These are phyloP conservation scores for Hypomontagnella submonticulosa DNA, from an alignment of 495 filamentous ascomycete genomes.

Conservation along the genomic window DNA sequence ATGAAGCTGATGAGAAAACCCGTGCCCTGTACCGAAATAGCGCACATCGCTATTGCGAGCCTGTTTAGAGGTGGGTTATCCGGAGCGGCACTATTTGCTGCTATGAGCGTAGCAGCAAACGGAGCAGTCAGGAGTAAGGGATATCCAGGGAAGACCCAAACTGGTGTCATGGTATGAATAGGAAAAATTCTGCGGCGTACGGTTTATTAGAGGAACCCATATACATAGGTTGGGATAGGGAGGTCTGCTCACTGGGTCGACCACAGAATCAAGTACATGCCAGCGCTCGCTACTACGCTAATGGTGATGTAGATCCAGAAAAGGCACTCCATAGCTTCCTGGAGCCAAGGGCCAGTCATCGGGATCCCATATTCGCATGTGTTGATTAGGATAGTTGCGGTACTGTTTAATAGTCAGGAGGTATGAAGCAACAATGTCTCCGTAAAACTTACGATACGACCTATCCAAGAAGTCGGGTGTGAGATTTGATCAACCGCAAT, in stretches of 20 bases:
- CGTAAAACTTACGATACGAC: slow-evolving; percentile 56
- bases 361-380: slow-evolving; percentile 80
- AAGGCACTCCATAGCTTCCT: slow-evolving; percentile 67
- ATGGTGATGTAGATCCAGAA: slow-evolving; percentile 80
- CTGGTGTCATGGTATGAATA: slow-evolving; percentile 86
- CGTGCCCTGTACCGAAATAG: slow-evolving; percentile 80
- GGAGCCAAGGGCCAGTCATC: slow-evolving; percentile 74
- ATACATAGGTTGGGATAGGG: neutral
- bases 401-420: slow-evolving; percentile 46
- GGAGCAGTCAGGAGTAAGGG: slow-evolving; percentile 84
- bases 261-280: slow-evolving; percentile 79
- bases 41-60: slow-evolving; percentile 74
- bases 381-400: slow-evolving; percentile 82
- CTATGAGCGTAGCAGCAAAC: slow-evolving; percentile 73
- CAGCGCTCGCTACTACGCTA: slow-evolving; percentile 70
- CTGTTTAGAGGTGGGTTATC: slow-evolving; percentile 57
- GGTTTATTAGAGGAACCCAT: slow-evolving; percentile 6
- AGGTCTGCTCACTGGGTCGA: slow-evolving; percentile 59
- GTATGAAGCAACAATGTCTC: neutral
- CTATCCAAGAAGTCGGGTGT: slow-evolving; percentile 39
- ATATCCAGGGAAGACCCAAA: slow-evolving; percentile 93
- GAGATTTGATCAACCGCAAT: neutral
- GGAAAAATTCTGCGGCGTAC: slow-evolving; percentile 68
- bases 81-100: slow-evolving; percentile 49
- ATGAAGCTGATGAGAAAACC: slow-evolving; percentile 87